A percentile compares a stretch with the other conserved stretches of the same genome.
phyloP scores from a whole-genome alignment of 148 eudicot genomes.

The Pharnaceum exiguum region DNA sequence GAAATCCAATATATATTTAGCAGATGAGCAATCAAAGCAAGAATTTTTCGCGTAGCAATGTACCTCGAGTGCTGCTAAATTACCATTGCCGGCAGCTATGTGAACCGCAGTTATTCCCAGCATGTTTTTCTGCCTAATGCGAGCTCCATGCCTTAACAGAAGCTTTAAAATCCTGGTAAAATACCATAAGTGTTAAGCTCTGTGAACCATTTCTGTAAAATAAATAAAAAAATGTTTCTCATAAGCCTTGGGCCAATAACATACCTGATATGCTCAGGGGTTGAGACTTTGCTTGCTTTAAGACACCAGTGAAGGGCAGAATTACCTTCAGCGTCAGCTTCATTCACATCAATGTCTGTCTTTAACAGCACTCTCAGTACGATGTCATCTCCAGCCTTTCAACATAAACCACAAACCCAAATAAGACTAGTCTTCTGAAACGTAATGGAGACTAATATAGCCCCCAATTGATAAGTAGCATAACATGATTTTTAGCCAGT shows the following conservation, averaged over 20 bases:
- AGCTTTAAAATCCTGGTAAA: conserved; percentile 26
- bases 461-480: neutral
- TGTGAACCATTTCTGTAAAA: neutral
- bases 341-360: conserved; percentile 27
- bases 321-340: conserved; percentile 32
- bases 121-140: conserved; percentile 32
- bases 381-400: conserved; percentile 30
- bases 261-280: conserved; percentile 28
- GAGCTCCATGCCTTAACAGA: conserved; percentile 31
- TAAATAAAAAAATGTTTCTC: neutral
- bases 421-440: too few species aligned
- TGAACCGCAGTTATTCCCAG: conserved; percentile 31
- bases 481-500: too few species aligned
- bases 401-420: neutral
- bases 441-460: neutral
- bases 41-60: conserved; percentile 3
- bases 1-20: neutral
- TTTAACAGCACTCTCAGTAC: conserved; percentile 25
- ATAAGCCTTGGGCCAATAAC: neutral
- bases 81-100: conserved; percentile 31
- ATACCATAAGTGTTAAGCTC: neutral
- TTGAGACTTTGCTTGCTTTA: conserved; percentile 18
- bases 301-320: conserved; percentile 34
- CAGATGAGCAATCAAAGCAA: neutral
- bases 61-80: conserved; percentile 31